A percentile compares a stretch with the other conserved stretches of the same genome.
phyloP scores from a whole-genome alignment of 1,284 basidiomycete genomes.

The Marasmius fiardii region DNA sequence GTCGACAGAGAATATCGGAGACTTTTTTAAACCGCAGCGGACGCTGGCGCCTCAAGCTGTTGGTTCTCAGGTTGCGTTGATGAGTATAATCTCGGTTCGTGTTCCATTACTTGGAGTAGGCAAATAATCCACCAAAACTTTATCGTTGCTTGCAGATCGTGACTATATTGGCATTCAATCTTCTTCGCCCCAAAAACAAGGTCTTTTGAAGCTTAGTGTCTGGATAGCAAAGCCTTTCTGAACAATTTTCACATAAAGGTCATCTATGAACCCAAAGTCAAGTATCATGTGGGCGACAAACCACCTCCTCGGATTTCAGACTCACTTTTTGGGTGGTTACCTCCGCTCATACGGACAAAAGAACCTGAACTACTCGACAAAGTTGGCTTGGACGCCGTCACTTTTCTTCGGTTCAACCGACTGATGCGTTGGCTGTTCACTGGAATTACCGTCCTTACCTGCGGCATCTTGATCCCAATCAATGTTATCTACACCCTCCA shows the following conservation, averaged over 20 bases:
- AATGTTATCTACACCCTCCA: slow-evolving; percentile 69
- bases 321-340: slow-evolving; percentile 85
- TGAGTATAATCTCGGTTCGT: slow-evolving; percentile 66
- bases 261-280: slow-evolving; percentile 83
- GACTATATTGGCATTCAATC: slow-evolving; percentile 69
- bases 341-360: slow-evolving; percentile 79
- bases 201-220: slow-evolving; percentile 28
- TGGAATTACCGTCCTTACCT: slow-evolving; percentile 62
- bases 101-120: background rate
- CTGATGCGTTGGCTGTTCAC: slow-evolving; percentile 83
- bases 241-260: slow-evolving; percentile 27
- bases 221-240: background rate
- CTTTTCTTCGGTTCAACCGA: slow-evolving; percentile 89
- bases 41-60: slow-evolving; percentile 80
- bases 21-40: slow-evolving; percentile 46
- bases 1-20: slow-evolving; percentile 24
- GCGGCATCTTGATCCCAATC: slow-evolving; percentile 78
- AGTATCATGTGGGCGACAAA: slow-evolving; percentile 84
- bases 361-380: slow-evolving; percentile 89
- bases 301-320: slow-evolving; percentile 79
- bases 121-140: background rate
- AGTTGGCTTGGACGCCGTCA: slow-evolving; percentile 90
- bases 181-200: slow-evolving; percentile 79
- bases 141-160: slow-evolving; percentile 36
- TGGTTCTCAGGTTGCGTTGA: slow-evolving; percentile 75